Evolutionary conservation across 768 basidiomycete species (phyloP).

Genomic region (Termitomyces sp.): DNA sequence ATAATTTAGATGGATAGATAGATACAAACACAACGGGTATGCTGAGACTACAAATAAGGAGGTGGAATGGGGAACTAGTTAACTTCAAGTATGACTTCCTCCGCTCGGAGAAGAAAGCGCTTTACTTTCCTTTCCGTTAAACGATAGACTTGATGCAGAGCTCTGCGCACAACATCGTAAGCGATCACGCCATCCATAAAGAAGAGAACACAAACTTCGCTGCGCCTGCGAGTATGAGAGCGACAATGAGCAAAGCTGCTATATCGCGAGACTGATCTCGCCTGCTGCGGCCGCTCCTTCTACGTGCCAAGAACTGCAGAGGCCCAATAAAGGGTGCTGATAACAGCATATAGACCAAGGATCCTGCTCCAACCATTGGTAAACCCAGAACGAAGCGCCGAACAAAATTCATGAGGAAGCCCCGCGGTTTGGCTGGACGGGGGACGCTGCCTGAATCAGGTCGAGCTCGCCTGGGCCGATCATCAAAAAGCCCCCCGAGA

Average conservation of each 20-base stretch:
- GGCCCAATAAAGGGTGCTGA: slow-evolving; percentile 62
- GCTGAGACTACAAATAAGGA: not conserved
- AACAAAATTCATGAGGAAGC: slow-evolving; percentile 51
- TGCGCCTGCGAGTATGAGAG: slow-evolving; percentile 57
- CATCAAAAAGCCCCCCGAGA: slow-evolving; percentile 34
- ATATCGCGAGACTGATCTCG: slow-evolving; percentile 57
- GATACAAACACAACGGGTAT: not conserved
- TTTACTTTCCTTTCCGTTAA: slow-evolving; percentile 57
- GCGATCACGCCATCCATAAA: not conserved
- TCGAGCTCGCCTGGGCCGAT: slow-evolving; percentile 13
- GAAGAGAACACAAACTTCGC: slow-evolving; percentile 40
- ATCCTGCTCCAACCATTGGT: slow-evolving; percentile 73
- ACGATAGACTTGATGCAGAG: slow-evolving; percentile 64
- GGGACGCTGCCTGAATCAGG: slow-evolving; percentile 5
- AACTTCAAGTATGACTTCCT: slow-evolving; percentile 80
- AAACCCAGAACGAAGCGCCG: slow-evolving; percentile 74
- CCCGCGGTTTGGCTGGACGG: slow-evolving; percentile 19
- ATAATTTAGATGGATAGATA: not conserved
- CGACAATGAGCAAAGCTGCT: slow-evolving; percentile 59
- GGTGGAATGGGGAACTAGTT: slow-evolving; percentile 24
- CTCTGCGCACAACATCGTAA: slow-evolving; percentile 35
- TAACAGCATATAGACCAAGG: slow-evolving; percentile 66
- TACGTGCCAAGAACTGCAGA: slow-evolving; percentile 65
- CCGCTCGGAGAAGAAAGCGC: slow-evolving; percentile 61
- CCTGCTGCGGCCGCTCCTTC: slow-evolving; percentile 49